These are phyloP conservation scores for Colletotrichum horii DNA, from an alignment of 2,329 filamentous ascomycete species.

Conservation along the genomic window DNA sequence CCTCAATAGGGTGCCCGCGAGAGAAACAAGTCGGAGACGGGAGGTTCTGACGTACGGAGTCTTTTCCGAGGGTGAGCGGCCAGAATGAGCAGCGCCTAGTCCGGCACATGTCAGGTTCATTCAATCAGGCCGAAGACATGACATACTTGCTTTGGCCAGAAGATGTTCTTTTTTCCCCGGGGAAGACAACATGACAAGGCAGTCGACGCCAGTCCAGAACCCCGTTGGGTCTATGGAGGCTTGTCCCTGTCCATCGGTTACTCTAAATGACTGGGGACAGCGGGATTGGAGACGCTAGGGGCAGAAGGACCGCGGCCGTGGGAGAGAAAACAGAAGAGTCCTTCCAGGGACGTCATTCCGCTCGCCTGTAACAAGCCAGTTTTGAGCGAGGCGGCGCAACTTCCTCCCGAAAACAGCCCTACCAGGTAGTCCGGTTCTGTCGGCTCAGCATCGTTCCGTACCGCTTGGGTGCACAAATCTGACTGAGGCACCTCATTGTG, in stretches of 20 bases:
- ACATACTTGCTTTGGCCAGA: neutral
- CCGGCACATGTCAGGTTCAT: constrained; percentile 8
- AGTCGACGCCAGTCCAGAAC: neutral
- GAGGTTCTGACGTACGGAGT: neutral
- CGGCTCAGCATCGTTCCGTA: constrained; percentile 8
- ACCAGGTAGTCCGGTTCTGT: neutral
- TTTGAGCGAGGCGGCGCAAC: neutral
- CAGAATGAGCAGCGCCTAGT: neutral
- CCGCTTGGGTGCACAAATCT: constrained; percentile 8
- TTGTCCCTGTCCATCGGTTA: neutral
- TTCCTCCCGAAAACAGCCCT: constrained; percentile 11
- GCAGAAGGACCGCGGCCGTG: neutral
- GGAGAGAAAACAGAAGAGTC: neutral
- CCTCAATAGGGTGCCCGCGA: neutral
- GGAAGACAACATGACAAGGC: neutral
- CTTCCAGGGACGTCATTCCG: neutral
- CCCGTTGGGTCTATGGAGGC: neutral
- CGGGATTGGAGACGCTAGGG: neutral
- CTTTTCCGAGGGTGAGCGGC: neutral
- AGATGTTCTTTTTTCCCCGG: neutral
- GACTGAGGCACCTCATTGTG: neutral
- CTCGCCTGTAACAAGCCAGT: neutral
- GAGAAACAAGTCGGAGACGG: neutral
- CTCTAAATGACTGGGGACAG: neutral
- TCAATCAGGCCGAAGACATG: neutral